Conservation (phyloP, 305 asterid species). For the Ajuga reptans region DNA sequence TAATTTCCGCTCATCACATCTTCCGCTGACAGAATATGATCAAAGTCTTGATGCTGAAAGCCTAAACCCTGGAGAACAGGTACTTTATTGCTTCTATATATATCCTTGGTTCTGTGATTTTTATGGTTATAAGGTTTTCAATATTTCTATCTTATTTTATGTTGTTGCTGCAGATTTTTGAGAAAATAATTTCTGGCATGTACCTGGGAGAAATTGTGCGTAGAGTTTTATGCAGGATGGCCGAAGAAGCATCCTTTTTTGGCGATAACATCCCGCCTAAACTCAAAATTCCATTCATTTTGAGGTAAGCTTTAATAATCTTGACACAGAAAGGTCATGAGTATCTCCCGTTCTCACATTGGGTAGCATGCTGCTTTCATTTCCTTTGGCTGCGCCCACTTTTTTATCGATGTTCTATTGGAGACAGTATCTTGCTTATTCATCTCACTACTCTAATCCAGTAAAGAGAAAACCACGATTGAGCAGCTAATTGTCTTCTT, state of each 20-base stretch:
- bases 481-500: neutral
- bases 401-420: neutral
- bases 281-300: slow-evolving; percentile 56
- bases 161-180: slow-evolving; percentile 57
- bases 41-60: slow-evolving; percentile 67
- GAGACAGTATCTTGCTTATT: neutral
- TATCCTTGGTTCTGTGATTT: neutral
- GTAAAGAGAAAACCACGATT: neutral
- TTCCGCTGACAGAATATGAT: slow-evolving; percentile 77
- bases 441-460: neutral
- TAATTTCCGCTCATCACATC: slow-evolving; percentile 70
- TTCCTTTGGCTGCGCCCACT: neutral
- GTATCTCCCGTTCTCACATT: neutral
- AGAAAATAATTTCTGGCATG: slow-evolving; percentile 81
- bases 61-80: slow-evolving; percentile 94
- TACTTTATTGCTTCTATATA: neutral
- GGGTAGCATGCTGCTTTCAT: neutral
- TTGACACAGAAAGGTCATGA: neutral
- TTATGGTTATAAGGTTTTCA: neutral
- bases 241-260: slow-evolving; percentile 65
- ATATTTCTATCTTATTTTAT: slow-evolving; percentile 5
- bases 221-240: slow-evolving; percentile 67
- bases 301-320: slow-evolving; percentile 39
- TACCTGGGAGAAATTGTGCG: slow-evolving; percentile 88
- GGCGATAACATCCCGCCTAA: slow-evolving; percentile 64